Conservation (phyloP, 345 rosid species). For the Noccaea caerulescens region DNA sequence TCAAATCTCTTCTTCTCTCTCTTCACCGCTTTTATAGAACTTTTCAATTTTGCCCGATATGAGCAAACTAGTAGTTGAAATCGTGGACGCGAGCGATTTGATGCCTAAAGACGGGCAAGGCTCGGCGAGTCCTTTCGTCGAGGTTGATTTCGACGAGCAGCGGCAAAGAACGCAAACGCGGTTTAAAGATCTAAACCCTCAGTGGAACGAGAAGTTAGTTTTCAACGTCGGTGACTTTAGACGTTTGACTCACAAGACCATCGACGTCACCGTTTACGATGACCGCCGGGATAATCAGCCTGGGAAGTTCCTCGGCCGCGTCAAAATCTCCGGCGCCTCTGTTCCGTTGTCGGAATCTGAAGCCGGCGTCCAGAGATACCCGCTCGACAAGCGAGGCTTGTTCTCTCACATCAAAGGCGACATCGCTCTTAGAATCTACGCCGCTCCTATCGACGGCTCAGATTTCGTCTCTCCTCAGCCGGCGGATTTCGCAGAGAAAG, state of each 20-base stretch:
- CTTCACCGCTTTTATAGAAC: not conserved
- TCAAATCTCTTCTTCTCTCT: conserved; percentile 12
- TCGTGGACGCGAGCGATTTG: conserved; percentile 74
- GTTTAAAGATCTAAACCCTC: conserved; percentile 68
- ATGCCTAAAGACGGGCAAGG: conserved; percentile 88
- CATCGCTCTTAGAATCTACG: conserved; percentile 61
- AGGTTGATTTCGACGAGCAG: conserved; percentile 64
- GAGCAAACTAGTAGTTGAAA: conserved; percentile 75
- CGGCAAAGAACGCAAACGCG: conserved; percentile 68
- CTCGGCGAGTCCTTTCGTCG: conserved; percentile 74
- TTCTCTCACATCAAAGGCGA: conserved; percentile 83
- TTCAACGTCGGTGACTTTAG: conserved; percentile 50
- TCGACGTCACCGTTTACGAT: conserved; percentile 62
- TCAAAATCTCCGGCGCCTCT: conserved; percentile 66
- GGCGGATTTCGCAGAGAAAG: conserved; percentile 18
- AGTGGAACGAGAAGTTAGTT: conserved; percentile 73
- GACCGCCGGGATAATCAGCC: conserved; percentile 56
- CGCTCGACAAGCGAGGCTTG: conserved; percentile 78
- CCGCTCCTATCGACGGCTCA: conserved; percentile 35
- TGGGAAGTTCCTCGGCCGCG: conserved; percentile 78
- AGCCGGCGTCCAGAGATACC: conserved; percentile 67
- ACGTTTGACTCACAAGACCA: conserved; percentile 54
- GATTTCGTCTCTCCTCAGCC: conserved; percentile 9
- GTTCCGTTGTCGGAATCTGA: conserved; percentile 66
- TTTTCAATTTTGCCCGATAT: conserved; percentile 33